Percentiles rank a stretch among this genome's conserved stretches.
Conservation (phyloP, 805 yeast species). For the Saccharomycopsis amapae region DNA sequence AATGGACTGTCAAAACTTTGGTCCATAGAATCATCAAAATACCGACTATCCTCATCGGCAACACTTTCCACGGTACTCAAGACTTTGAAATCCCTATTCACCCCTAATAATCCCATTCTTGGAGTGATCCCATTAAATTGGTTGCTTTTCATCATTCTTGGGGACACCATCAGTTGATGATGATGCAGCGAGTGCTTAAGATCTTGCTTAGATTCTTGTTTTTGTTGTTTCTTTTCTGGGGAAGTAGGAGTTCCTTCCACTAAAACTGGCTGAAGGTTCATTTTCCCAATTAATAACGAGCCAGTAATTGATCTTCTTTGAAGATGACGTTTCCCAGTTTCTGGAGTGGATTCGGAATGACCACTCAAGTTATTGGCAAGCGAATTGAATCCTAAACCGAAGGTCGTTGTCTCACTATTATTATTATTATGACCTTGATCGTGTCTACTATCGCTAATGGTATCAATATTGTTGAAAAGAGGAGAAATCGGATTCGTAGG, state of each 20-base stretch:
- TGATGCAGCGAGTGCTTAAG: background rate
- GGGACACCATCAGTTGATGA: background rate
- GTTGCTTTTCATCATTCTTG: conserved; percentile 1
- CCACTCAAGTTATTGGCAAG: background rate
- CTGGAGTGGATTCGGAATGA: background rate
- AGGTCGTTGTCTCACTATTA: background rate
- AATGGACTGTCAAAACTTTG: conserved; percentile 13
- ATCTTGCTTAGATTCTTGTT: background rate
- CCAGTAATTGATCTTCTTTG: conserved; percentile 27
- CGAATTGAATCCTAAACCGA: background rate
- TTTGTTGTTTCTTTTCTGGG: conserved; percentile 3
- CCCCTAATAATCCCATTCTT: conserved; percentile 6
- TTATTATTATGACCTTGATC: background rate
- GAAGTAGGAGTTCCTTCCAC: conserved; percentile 24
- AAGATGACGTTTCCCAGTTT: conserved; percentile 1
- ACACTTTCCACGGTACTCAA: conserved; percentile 20
- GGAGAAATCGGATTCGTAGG: background rate
- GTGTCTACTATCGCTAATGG: background rate
- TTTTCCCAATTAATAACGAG: conserved; percentile 33
- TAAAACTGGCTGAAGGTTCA: conserved; percentile 35
- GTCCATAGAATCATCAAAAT: background rate
- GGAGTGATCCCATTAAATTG: conserved; percentile 7
- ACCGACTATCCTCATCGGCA: conserved; percentile 12
- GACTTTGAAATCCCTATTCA: conserved; percentile 15
- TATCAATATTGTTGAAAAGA: background rate